A percentile compares a stretch with the other conserved stretches of the same genome.
Conservation (phyloP, 306 rosid genomes). For the Vicia sativa region DNA sequence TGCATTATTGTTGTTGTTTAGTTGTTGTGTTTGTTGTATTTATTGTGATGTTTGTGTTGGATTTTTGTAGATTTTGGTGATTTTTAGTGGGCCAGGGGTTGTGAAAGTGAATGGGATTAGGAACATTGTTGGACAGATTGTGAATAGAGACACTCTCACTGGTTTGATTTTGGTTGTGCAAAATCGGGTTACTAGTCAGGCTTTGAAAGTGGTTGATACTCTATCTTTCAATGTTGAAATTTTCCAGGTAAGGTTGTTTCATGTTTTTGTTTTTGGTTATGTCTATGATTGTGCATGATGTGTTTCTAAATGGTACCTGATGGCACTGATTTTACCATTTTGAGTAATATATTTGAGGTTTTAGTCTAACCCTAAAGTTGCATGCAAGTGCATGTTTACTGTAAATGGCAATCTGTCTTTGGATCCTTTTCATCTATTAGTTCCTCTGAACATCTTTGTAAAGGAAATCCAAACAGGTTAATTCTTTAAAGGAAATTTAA, state of each 20-base stretch:
- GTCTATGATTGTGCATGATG: slow-evolving; percentile 2
- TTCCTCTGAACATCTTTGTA: background rate
- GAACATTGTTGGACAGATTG: slow-evolving; percentile 58
- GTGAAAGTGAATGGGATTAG: slow-evolving; percentile 70
- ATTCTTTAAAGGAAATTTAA: background rate
- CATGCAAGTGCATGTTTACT: background rate
- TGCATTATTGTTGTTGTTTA: too few relatives aligned
- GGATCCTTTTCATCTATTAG: background rate
- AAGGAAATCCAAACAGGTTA: background rate
- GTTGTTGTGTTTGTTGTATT: background rate
- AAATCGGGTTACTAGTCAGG: slow-evolving; percentile 70
- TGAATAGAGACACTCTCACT: slow-evolving; percentile 62
- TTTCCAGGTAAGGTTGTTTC: slow-evolving; percentile 71
- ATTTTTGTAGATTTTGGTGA: slow-evolving; percentile 65
- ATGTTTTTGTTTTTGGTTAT: background rate
- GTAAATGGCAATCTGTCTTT: background rate
- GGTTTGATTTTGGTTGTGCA: slow-evolving; percentile 72
- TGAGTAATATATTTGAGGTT: background rate
- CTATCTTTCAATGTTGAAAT: slow-evolving; percentile 75
- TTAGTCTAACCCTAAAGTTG: slow-evolving; percentile 3
- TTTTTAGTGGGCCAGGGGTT: slow-evolving; percentile 60
- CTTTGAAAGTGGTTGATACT: slow-evolving; percentile 62
- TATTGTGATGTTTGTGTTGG: background rate
- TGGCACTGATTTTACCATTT: background rate
- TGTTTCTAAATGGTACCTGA: background rate